Percentiles rank a stretch among this genome's conserved stretches.
phyloP scores from a whole-genome alignment of 1,284 basidiomycete species.

The Heterobasidion irregulare region DNA sequence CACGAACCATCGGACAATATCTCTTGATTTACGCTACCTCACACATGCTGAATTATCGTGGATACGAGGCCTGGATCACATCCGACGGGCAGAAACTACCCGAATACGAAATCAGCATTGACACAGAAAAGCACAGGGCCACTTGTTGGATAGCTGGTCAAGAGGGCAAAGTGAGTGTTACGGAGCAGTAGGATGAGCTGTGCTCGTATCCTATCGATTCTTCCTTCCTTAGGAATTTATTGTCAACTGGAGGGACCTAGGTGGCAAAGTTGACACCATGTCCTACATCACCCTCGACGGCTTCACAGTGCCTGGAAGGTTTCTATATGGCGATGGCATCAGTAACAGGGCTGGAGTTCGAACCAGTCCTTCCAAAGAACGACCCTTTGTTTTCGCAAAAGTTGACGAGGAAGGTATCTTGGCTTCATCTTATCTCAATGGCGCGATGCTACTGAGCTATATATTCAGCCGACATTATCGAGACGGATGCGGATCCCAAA shows the following conservation, averaged over 20 bases:
- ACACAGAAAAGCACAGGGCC: conserved; percentile 32
- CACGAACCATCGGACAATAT: no score
- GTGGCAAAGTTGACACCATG: conserved; percentile 35
- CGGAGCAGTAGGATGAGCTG: not conserved
- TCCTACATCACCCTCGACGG: conserved; percentile 48
- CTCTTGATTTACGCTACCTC: no score
- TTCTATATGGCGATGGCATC: conserved; percentile 39
- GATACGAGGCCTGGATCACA: conserved; percentile 60
- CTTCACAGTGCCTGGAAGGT: conserved; percentile 41
- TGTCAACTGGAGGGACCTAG: conserved; percentile 47
- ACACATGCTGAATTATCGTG: conserved; percentile 44
- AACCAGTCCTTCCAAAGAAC: conserved; percentile 32
- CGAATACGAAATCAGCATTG: conserved; percentile 43
- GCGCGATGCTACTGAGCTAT: no score
- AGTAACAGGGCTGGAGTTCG: conserved; percentile 37
- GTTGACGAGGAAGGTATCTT: conserved; percentile 18
- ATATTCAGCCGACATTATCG: not conserved
- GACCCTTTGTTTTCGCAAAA: conserved; percentile 43
- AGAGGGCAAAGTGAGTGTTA: conserved; percentile 36
- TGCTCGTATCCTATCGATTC: not conserved
- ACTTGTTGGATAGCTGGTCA: conserved; percentile 60
- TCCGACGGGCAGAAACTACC: conserved; percentile 36
- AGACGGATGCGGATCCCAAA: conserved; percentile 8
- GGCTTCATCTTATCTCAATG: no score
- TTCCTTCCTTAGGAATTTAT: conserved; percentile 33